Percentiles rank a stretch among this genome's conserved stretches.
These are phyloP conservation scores for Rhododendron kiyosumense DNA, from an alignment of 148 eudicot genomes.

Conservation along the genomic window DNA sequence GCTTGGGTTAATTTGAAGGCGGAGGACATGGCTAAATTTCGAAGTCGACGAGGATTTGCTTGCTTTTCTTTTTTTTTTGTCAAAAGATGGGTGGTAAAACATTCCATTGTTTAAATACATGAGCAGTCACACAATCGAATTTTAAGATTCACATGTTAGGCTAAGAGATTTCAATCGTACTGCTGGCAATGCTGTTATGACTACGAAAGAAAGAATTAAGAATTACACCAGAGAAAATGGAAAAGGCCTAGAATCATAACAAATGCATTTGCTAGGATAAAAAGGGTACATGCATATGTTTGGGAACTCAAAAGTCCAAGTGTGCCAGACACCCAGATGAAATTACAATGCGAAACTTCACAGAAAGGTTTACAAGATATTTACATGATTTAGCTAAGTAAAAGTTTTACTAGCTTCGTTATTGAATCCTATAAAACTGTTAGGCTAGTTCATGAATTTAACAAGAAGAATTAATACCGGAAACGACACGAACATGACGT, in stretches of 20 bases:
- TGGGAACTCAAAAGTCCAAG: too few species aligned
- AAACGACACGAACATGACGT: neutral
- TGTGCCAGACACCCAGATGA: neutral
- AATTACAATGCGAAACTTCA: neutral
- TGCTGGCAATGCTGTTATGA: neutral
- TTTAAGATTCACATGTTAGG: neutral
- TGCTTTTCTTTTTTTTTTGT: neutral
- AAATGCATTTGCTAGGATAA: neutral
- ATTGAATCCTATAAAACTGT: neutral
- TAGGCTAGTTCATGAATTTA: neutral
- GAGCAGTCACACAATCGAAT: neutral
- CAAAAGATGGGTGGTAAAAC: neutral
- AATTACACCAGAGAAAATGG: too few species aligned
- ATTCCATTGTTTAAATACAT: neutral
- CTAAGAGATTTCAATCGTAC: neutral
- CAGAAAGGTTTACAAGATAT: neutral
- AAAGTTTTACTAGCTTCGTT: neutral
- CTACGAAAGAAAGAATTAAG: too few species aligned
- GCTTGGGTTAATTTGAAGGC: neutral
- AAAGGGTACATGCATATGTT: too few species aligned
- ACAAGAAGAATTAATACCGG: neutral
- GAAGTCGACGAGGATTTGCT: constrained; percentile 6
- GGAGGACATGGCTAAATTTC: constrained; percentile 2
- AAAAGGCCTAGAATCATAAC: too few species aligned
- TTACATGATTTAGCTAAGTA: neutral